Conservation (phyloP, 176 grass and related monocot genomes). For the Rhynchospora tenuis region DNA sequence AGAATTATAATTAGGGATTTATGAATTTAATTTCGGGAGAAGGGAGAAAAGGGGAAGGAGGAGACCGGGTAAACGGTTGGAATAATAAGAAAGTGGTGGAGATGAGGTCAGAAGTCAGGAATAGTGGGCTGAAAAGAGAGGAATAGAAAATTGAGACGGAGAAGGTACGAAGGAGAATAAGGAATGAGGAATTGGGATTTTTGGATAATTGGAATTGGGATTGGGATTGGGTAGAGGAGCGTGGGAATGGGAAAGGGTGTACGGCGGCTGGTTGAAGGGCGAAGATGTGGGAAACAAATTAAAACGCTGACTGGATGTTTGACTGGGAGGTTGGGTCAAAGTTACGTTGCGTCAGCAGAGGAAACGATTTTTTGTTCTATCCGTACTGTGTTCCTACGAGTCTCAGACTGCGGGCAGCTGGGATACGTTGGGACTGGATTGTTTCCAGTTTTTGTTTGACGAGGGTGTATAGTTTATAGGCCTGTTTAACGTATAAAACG, state of each 20-base stretch:
- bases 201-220: not conserved
- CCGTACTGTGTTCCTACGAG: not conserved
- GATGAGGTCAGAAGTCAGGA: slow-evolving; percentile 22
- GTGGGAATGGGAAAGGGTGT: not conserved
- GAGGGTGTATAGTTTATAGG: too few relatives aligned
- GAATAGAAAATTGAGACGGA: not conserved
- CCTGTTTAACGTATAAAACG: too few relatives aligned
- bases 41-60: not conserved
- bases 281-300: not conserved
- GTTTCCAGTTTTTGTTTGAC: too few relatives aligned
- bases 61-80: slow-evolving; percentile 28
- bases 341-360: not conserved
- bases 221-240: not conserved
- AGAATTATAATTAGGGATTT: not conserved
- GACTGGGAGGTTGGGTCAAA: slow-evolving; percentile 4
- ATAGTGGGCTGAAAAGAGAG: slow-evolving; percentile 14
- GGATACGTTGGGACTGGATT: not conserved
- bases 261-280: not conserved
- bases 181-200: not conserved
- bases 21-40: not conserved
- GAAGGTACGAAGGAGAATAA: not conserved
- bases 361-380: not conserved
- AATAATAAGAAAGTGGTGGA: slow-evolving; percentile 10
- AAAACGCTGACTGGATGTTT: not conserved
- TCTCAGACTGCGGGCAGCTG: not conserved